These are phyloP conservation scores for Microbotryum lychnidis-dioicae DNA, from an alignment of 1,284 basidiomycete species.

Conservation along the genomic window DNA sequence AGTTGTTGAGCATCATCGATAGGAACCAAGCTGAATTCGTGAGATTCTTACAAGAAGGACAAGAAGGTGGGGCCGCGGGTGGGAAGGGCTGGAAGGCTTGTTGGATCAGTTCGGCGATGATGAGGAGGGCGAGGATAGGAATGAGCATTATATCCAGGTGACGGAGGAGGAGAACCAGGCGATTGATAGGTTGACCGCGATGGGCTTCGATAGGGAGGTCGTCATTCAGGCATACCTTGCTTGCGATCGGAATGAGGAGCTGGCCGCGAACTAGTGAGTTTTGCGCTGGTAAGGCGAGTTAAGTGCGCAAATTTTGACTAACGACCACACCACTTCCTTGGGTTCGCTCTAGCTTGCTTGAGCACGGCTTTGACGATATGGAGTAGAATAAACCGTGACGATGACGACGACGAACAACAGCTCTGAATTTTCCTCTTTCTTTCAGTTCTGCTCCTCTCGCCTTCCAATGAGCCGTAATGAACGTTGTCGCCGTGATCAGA, in stretches of 20 bases:
- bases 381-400: too few relatives aligned
- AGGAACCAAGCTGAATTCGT: slow-evolving; percentile 35
- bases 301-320: not conserved
- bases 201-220: slow-evolving; percentile 72
- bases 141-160: slow-evolving; percentile 59
- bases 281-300: not conserved
- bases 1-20: slow-evolving; percentile 43
- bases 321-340: not conserved
- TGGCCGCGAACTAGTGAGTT: slow-evolving; percentile 69
- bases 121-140: slow-evolving; percentile 12
- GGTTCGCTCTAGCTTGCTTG: not conserved
- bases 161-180: slow-evolving; percentile 77
- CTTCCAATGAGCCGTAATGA: too few relatives aligned
- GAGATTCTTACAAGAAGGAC: slow-evolving; percentile 34
- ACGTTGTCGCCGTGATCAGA: too few relatives aligned
- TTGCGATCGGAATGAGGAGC: slow-evolving; percentile 90
- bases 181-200: slow-evolving; percentile 73
- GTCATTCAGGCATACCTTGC: slow-evolving; percentile 80
- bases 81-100: slow-evolving; percentile 26
- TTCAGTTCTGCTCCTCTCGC: too few relatives aligned
- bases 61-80: slow-evolving; percentile 16
- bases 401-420: too few relatives aligned
- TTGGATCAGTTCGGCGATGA: slow-evolving; percentile 25
- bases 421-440: too few relatives aligned
- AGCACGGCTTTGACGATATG: too few relatives aligned